Evolutionary conservation across 2,329 filamentous ascomycete species (phyloP).

Genomic region (Ambrosiella beaveri): DNA sequence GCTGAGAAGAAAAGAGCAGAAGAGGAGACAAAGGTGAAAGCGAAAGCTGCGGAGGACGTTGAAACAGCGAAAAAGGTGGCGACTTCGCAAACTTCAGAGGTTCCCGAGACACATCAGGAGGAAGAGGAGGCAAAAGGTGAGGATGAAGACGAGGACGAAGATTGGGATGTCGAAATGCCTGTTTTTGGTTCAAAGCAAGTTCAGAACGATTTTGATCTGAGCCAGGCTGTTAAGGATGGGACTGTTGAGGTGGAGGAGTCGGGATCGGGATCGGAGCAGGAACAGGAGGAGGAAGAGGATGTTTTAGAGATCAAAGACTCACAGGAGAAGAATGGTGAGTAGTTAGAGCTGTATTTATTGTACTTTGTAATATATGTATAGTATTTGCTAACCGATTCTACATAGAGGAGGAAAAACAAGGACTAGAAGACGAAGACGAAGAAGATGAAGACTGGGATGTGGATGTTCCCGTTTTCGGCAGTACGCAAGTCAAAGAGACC

Average conservation of each 20-base stretch:
- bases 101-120: not conserved
- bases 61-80: not conserved
- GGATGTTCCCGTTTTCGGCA: constrained; percentile 11
- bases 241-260: not conserved
- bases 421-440: not conserved
- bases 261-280: not conserved
- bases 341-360: no score
- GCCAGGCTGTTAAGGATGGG: not conserved
- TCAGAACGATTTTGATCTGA: not conserved
- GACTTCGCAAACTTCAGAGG: not conserved
- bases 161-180: constrained; percentile 11
- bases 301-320: not conserved
- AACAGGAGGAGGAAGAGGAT: not conserved
- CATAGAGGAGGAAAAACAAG: not conserved
- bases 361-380: no score
- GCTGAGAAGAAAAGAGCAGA: not conserved
- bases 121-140: not conserved
- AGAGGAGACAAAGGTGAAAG: not conserved
- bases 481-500: constrained; percentile 2
- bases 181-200: constrained; percentile 9
- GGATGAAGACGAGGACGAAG: constrained; percentile 4
- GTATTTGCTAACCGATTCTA: no score
- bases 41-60: not conserved
- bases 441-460: constrained; percentile 10
- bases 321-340: not conserved